phyloP scores from a whole-genome alignment of 306 rosid species.

The Hippophae rhamnoides region DNA sequence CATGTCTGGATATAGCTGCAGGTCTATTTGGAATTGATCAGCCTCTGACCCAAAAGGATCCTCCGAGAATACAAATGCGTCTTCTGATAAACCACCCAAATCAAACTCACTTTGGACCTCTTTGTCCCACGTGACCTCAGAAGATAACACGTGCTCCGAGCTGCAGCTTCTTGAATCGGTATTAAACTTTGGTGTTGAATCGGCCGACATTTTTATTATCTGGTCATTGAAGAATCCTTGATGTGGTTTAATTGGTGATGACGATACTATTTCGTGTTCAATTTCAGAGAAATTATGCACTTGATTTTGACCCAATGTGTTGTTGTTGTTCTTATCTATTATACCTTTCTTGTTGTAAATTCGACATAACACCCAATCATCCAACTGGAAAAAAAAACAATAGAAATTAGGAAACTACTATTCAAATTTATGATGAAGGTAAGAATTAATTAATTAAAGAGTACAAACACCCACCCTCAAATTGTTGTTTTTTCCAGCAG shows the following conservation, averaged over 20 bases:
- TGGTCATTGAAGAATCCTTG: slow-evolving; percentile 21
- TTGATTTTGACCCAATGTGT: slow-evolving; percentile 12
- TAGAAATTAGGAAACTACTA: background rate
- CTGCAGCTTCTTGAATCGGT: slow-evolving; percentile 50
- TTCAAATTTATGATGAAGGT: background rate
- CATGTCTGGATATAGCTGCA: slow-evolving; percentile 52
- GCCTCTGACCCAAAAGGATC: slow-evolving; percentile 45
- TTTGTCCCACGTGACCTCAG: slow-evolving; percentile 40
- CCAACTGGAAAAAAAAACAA: slow-evolving; percentile 44
- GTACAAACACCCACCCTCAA: slow-evolving; percentile 37
- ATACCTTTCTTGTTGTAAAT: slow-evolving; percentile 88
- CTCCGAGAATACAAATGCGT: slow-evolving; percentile 26
- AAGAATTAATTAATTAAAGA: background rate
- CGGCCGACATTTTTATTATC: slow-evolving; percentile 38
- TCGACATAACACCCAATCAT: slow-evolving; percentile 91
- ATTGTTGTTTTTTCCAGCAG: slow-evolving; percentile 51
- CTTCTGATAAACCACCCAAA: slow-evolving; percentile 37
- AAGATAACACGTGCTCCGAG: slow-evolving; percentile 70
- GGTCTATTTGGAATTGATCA: slow-evolving; percentile 39
- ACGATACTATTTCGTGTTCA: slow-evolving; percentile 33
- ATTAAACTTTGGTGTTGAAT: slow-evolving; percentile 56
- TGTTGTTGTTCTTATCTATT: slow-evolving; percentile 32
- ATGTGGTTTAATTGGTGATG: background rate
- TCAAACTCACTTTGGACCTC: slow-evolving; percentile 67
- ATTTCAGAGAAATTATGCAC: slow-evolving; percentile 16